phyloP scores from a whole-genome alignment of 2,329 filamentous ascomycete species.

The Teratosphaeria viscida region DNA sequence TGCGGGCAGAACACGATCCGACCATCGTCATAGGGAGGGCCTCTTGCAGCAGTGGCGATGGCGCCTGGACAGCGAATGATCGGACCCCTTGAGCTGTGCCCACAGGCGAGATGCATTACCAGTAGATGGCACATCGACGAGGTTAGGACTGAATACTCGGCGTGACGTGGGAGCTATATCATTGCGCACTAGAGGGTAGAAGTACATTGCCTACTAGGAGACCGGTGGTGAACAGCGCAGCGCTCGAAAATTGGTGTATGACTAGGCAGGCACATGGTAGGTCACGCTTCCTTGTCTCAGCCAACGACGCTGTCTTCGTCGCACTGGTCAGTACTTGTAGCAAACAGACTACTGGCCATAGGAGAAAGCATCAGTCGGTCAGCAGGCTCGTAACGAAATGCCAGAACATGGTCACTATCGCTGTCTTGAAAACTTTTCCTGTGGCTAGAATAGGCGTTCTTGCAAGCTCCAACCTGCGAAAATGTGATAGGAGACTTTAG shows the following conservation, averaged over 20 bases:
- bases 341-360: background rate
- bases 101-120: slow-evolving; percentile 10
- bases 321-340: background rate
- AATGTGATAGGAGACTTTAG: too few relatives aligned
- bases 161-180: background rate
- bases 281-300: background rate
- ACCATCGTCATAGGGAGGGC: slow-evolving; percentile 5
- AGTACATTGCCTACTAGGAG: background rate
- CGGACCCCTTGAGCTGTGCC: slow-evolving; percentile 9
- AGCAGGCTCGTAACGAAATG: too few relatives aligned
- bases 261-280: background rate
- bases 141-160: background rate
- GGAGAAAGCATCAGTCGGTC: too few relatives aligned
- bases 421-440: too few relatives aligned
- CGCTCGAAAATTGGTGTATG: background rate
- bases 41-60: background rate
- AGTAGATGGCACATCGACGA: slow-evolving; percentile 11
- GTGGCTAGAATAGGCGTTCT: too few relatives aligned
- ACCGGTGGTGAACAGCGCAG: background rate
- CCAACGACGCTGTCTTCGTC: background rate
- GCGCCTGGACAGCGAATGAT: slow-evolving; percentile 7
- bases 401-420: too few relatives aligned
- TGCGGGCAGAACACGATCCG: slow-evolving; percentile 6
- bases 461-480: too few relatives aligned
- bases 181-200: background rate